Evolutionary conservation across 1,284 basidiomycete genomes (phyloP), one percentile per base, ranked within the genome.

Genomic region (Vanrija pseudolonga): DNA sequence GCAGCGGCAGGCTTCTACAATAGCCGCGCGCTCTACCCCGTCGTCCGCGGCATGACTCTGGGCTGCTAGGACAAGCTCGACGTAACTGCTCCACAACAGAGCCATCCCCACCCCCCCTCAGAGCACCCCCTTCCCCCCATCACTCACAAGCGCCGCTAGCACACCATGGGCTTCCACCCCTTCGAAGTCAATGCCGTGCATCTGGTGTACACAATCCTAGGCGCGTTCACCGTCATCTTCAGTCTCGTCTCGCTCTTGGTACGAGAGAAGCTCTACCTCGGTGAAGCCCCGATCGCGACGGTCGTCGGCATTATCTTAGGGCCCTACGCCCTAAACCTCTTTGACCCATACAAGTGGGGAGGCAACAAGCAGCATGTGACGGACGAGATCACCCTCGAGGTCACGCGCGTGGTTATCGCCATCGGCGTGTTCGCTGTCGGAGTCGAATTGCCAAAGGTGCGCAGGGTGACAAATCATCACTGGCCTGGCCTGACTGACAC

Each of bases 341-440:
- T 98, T 72, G 82, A 96, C 72, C 95, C 95, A 6, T 81, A 86
- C 41, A 77, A 80, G 0, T 98, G 95, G 95, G 87, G 84, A 8
- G 78, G 78, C 45, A 80, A 53, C 0, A 44, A 80, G 22, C 63
- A 66, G n/a, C 65, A 78, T 23, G 76, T 80, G 5, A 79, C 80
- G 9, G 86, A 92, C 72, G 78, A 79, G 23, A 89, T 95, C 60
- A 91, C 86, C 0, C 80, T 92, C 58, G 96, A 99, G 76, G 82
- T 98, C 65, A 94, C 92, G 19, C 83, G 95, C n/a, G 87, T 98
- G 54, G 90, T 98, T 53, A 86, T 98, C 46, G 95, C 95, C 6
- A 89, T 98, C 54, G 93, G 93, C 39, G 95, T 99, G 4, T 99
- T 99, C 74, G 93, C 95, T 11, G 91, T 98, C 57, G 96, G 96